Conservation (phyloP, 345 rosid genomes). For the Brassica rapa region DNA sequence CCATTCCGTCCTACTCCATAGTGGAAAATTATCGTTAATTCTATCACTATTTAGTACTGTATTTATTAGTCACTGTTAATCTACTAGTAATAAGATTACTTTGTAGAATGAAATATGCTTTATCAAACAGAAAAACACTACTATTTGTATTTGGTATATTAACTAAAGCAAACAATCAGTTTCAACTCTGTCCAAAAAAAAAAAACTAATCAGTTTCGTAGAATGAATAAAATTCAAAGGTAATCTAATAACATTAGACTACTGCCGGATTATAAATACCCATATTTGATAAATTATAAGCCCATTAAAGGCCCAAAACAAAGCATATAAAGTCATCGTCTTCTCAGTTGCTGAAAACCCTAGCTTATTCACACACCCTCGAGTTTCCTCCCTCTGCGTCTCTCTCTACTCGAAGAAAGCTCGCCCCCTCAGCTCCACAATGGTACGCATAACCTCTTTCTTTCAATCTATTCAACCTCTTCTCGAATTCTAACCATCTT, state of each 20-base stretch:
- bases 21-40: neutral
- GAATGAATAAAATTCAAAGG: too few relatives aligned
- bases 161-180: too few relatives aligned
- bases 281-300: neutral
- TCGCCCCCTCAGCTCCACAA: slow-evolving; percentile 12
- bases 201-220: too few relatives aligned
- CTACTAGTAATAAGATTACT: too few relatives aligned
- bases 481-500: neutral
- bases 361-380: neutral
- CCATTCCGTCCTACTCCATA: neutral
- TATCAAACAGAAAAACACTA: too few relatives aligned
- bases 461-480: neutral
- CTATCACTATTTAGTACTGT: too few relatives aligned
- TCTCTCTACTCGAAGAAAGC: slow-evolving; percentile 28
- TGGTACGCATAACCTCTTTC: slow-evolving; percentile 5
- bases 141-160: too few relatives aligned
- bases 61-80: too few relatives aligned
- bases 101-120: too few relatives aligned
- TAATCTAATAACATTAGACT: too few relatives aligned
- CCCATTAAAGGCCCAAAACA: slow-evolving; percentile 30
- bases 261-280: neutral
- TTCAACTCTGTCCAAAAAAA: too few relatives aligned
- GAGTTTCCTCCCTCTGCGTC: neutral
- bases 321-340: slow-evolving; percentile 15
- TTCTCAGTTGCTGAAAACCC: slow-evolving; percentile 16